These are phyloP conservation scores for Camellia oleifera DNA, from an alignment of 179 eudicot genomes.

Conservation along the genomic window DNA sequence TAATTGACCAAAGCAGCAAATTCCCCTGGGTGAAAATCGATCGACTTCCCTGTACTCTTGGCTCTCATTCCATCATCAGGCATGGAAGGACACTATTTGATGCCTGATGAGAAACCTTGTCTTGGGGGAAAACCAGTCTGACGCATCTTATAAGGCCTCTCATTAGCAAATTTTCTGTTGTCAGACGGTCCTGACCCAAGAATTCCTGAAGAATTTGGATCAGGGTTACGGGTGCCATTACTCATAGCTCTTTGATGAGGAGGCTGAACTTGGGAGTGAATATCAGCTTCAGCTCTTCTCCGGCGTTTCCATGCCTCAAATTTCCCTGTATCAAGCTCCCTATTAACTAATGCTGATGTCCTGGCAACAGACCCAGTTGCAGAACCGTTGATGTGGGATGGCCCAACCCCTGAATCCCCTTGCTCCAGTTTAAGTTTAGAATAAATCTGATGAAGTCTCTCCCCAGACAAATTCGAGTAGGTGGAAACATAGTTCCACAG, in stretches of 20 bases:
- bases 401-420: slow-evolving; percentile 66
- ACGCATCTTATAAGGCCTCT: slow-evolving; percentile 52
- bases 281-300: slow-evolving; percentile 70
- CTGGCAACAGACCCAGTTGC: slow-evolving; percentile 23
- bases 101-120: slow-evolving; percentile 58
- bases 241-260: slow-evolving; percentile 45
- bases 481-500: slow-evolving; percentile 95
- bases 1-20: slow-evolving; percentile 21
- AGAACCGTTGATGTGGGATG: slow-evolving; percentile 70
- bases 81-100: slow-evolving; percentile 35
- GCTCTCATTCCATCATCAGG: slow-evolving; percentile 12
- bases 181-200: slow-evolving; percentile 90
- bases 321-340: slow-evolving; percentile 58
- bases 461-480: slow-evolving; percentile 89
- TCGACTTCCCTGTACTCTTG: slow-evolving; percentile 8
- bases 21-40: slow-evolving; percentile 20
- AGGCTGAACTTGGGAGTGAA: slow-evolving; percentile 49
- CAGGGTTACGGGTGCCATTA: slow-evolving; percentile 50
- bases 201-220: slow-evolving; percentile 66
- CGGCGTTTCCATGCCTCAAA: slow-evolving; percentile 94
- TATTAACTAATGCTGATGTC: slow-evolving; percentile 33
- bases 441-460: slow-evolving; percentile 82
- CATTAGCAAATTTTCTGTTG: slow-evolving; percentile 43
- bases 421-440: slow-evolving; percentile 84
- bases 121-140: slow-evolving; percentile 54